Evolutionary conservation across 257 asterid genomes (phyloP).

Genomic region (Oldenlandia corymbosa): DNA sequence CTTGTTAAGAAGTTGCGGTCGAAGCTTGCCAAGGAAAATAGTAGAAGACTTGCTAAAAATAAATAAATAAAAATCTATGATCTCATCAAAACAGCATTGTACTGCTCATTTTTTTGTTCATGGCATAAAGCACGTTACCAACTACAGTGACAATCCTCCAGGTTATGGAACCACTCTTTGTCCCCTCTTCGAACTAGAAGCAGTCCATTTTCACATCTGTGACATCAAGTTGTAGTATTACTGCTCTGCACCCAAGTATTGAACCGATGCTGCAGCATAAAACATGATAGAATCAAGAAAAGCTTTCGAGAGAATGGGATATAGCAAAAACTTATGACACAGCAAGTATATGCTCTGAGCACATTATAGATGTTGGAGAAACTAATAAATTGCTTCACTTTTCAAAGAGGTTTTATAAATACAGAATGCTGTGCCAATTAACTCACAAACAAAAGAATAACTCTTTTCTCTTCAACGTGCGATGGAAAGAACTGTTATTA

Average conservation of each 20-base stretch:
- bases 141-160: too few relatives aligned
- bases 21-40: not conserved
- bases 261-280: constrained; percentile 69
- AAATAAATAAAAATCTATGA: too few relatives aligned
- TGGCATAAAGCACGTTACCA: too few relatives aligned
- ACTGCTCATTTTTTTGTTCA: too few relatives aligned
- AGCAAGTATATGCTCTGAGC: not conserved
- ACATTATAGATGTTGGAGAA: not conserved
- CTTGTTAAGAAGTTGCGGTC: too few relatives aligned
- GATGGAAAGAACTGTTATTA: too few relatives aligned
- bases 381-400: not conserved
- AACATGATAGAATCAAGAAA: not conserved
- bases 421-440: not conserved
- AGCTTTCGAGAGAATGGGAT: too few relatives aligned
- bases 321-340: constrained; percentile 1
- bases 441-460: not conserved
- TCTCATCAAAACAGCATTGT: too few relatives aligned
- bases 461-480: not conserved
- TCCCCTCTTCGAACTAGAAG: too few relatives aligned
- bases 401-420: not conserved
- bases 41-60: too few relatives aligned
- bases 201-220: constrained; percentile 98
- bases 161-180: not conserved
- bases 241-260: constrained; percentile 88
- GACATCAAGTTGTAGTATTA: constrained; percentile 89